Conservation (phyloP, 2,329 filamentous ascomycete species). For the Stemphylium vesicarium region DNA sequence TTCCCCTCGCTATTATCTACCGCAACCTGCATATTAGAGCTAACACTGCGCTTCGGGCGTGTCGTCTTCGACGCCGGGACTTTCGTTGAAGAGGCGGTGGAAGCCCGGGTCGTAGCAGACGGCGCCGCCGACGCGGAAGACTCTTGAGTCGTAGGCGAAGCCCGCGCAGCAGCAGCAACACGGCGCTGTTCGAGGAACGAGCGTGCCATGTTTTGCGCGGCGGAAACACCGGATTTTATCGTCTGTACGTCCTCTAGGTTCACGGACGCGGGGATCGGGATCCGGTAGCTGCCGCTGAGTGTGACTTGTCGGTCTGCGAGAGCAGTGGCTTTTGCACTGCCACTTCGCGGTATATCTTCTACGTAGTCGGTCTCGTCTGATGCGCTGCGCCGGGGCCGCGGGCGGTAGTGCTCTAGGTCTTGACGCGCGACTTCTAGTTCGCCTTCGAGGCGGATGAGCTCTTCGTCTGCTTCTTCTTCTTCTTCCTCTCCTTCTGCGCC, state of each 20-base stretch:
- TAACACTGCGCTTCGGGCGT: conserved; percentile 13
- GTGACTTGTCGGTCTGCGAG: conserved; percentile 39
- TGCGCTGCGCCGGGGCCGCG: conserved; percentile 11
- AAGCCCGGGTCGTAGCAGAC: neutral
- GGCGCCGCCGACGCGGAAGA: neutral
- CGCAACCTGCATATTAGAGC: conserved; percentile 23
- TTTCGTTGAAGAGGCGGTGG: conserved; percentile 1
- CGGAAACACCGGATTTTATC: conserved; percentile 43
- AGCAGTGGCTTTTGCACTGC: neutral
- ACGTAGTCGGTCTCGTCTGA: conserved; percentile 27
- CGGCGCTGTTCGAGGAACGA: conserved; percentile 42
- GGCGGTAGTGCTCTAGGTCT: conserved; percentile 37
- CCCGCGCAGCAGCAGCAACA: conserved; percentile 9
- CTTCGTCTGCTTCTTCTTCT: conserved; percentile 41
- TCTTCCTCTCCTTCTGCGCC: neutral
- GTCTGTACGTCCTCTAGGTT: conserved; percentile 41
- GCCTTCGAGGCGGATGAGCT: conserved; percentile 39
- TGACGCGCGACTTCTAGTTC: conserved; percentile 42
- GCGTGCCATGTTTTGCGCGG: conserved; percentile 44
- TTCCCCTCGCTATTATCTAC: conserved; percentile 24
- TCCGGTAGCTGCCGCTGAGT: conserved; percentile 44
- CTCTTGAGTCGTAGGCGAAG: neutral
- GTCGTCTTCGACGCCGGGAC: conserved; percentile 9
- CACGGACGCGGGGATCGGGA: conserved; percentile 43
- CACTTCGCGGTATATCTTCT: conserved; percentile 39